These are phyloP conservation scores for Boletus reticuloceps DNA, from an alignment of 768 basidiomycete species.

Conservation along the genomic window DNA sequence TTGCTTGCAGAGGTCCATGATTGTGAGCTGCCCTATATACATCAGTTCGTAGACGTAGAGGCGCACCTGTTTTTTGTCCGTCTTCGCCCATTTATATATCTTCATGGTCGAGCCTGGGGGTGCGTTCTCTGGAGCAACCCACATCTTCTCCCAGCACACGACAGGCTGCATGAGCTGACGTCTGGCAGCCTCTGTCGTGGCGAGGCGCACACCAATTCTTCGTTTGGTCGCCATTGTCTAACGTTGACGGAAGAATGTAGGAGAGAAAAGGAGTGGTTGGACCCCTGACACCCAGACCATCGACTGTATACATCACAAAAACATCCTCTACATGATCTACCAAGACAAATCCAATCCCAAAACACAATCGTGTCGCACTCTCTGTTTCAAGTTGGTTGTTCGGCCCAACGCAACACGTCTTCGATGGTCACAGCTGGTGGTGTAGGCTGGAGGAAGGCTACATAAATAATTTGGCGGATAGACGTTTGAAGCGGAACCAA, in stretches of 20 bases:
- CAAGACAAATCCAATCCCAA: neutral
- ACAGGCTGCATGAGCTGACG: conserved; percentile 88
- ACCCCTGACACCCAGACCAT: conserved; percentile 18
- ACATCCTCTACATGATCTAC: too few relatives aligned
- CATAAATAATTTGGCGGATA: neutral
- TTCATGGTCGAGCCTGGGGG: conserved; percentile 58
- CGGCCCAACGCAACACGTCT: conserved; percentile 59
- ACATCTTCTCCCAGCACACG: conserved; percentile 80
- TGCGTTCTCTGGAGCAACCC: conserved; percentile 59
- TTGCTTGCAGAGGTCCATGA: conserved; percentile 48
- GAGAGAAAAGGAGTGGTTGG: neutral
- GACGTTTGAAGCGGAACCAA: neutral
- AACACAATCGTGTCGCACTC: neutral
- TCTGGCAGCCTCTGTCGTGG: conserved; percentile 77
- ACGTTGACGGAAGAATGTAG: neutral
- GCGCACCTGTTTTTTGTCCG: conserved; percentile 72
- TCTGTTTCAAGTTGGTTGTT: conserved; percentile 36
- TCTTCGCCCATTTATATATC: conserved; percentile 76
- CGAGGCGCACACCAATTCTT: conserved; percentile 73
- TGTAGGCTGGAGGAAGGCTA: conserved; percentile 7
- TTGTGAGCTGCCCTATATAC: neutral
- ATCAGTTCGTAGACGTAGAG: neutral
- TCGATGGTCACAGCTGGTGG: conserved; percentile 18
- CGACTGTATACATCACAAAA: too few relatives aligned
- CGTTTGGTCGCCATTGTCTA: conserved; percentile 64